These are phyloP conservation scores for Aspergillus eucalypticola DNA, from an alignment of 2,329 filamentous ascomycete genomes.

Conservation along the genomic window DNA sequence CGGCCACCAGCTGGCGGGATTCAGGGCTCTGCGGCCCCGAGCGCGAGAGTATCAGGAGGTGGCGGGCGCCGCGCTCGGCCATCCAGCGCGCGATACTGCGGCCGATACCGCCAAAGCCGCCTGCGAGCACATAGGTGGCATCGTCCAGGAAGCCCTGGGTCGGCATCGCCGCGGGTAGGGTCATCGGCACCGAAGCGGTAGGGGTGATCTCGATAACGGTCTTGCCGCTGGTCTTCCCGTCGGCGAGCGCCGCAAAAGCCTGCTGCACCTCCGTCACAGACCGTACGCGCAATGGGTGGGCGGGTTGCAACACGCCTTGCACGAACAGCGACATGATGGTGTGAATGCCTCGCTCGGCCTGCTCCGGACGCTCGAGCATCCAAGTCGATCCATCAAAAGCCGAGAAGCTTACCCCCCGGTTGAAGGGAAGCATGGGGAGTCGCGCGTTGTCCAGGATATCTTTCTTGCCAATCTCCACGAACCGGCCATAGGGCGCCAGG, in stretches of 20 bases:
- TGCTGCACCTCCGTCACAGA: neutral
- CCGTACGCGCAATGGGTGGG: neutral
- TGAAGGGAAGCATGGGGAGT: neutral
- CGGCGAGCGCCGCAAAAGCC: neutral
- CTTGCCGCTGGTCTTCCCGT: neutral
- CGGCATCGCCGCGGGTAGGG: neutral
- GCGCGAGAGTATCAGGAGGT: constrained; percentile 23
- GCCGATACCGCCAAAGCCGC: constrained; percentile 5
- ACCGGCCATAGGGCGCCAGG: neutral
- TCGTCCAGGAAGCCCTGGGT: constrained; percentile 1
- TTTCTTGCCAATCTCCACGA: neutral
- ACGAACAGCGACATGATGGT: neutral
- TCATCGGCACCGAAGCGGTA: neutral
- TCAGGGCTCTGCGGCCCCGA: neutral
- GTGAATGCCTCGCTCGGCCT: neutral
- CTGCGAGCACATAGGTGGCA: neutral
- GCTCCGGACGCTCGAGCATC: neutral
- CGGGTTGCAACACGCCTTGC: neutral
- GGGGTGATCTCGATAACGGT: neutral
- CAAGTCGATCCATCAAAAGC: neutral
- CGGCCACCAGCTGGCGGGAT: neutral
- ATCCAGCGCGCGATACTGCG: constrained; percentile 20
- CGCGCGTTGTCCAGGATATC: neutral
- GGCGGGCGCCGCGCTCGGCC: constrained; percentile 2
- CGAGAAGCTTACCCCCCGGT: neutral